These are phyloP conservation scores for Cercospora sp. DNA, from an alignment of 2,329 filamentous ascomycete species.

Conservation along the genomic window DNA sequence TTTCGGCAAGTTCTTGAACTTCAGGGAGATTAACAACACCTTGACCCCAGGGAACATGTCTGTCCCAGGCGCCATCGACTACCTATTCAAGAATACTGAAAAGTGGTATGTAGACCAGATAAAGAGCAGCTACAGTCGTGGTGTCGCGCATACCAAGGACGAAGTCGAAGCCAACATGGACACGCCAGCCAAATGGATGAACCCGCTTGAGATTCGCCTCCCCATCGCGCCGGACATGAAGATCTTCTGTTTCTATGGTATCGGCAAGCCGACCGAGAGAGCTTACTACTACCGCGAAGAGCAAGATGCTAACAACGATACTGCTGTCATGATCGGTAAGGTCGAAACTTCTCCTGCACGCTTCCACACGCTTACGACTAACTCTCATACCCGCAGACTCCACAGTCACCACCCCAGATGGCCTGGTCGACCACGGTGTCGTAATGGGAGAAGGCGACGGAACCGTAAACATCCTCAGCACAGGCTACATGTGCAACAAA, in stretches of 20 bases:
- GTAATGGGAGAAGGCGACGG: slow-evolving; percentile 94
- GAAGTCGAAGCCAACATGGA: slow-evolving; percentile 70
- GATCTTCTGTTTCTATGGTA: slow-evolving; percentile 95
- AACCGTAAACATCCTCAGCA: slow-evolving; percentile 88
- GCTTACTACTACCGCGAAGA: slow-evolving; percentile 87
- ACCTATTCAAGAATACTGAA: slow-evolving; percentile 75
- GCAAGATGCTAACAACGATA: slow-evolving; percentile 57
- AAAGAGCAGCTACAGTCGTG: slow-evolving; percentile 77
- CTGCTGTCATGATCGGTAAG: slow-evolving; percentile 54
- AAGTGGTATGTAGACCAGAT: slow-evolving; percentile 81
- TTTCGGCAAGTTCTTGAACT: slow-evolving; percentile 83
- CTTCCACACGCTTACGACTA: background rate
- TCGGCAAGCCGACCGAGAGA: slow-evolving; percentile 90
- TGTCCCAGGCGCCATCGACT: slow-evolving; percentile 72
- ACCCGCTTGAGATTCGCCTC: slow-evolving; percentile 84
- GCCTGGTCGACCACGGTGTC: slow-evolving; percentile 76
- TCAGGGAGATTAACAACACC: slow-evolving; percentile 67
- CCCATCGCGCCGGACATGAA: slow-evolving; percentile 87
- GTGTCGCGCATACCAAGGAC: slow-evolving; percentile 74
- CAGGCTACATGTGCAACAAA: slow-evolving; percentile 94
- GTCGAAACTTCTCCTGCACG: background rate
- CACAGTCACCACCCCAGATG: slow-evolving; percentile 65
- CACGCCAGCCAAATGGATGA: slow-evolving; percentile 78
- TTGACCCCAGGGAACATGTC: slow-evolving; percentile 69
- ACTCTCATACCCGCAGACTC: slow-evolving; percentile 52